Percentiles rank a stretch among this genome's conserved stretches.
phyloP scores from a whole-genome alignment of 2,329 filamentous ascomycete genomes.

The Colletotrichum paranaense region DNA sequence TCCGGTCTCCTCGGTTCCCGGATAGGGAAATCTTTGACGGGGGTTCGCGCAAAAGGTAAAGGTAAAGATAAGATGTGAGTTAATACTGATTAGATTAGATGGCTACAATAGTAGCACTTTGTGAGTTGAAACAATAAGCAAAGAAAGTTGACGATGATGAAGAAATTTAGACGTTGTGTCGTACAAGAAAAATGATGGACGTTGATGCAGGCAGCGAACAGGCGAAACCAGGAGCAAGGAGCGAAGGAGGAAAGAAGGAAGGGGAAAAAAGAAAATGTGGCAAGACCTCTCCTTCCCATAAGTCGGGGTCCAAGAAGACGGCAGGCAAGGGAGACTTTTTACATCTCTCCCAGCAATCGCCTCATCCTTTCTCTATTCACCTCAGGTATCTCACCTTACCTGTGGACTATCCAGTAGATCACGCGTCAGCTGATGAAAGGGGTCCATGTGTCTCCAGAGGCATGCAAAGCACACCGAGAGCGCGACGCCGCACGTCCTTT shows the following conservation, averaged over 20 bases:
- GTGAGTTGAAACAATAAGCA: neutral
- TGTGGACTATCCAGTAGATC: neutral
- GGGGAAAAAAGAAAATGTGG: neutral
- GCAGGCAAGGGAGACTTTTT: constrained; percentile 29
- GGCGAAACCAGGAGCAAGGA: neutral
- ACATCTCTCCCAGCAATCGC: constrained; percentile 8
- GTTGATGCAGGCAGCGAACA: neutral
- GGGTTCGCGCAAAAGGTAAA: neutral
- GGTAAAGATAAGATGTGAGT: neutral
- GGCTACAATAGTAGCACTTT: neutral
- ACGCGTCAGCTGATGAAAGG: constrained; percentile 2
- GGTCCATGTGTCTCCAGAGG: neutral
- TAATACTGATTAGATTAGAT: constrained; percentile 3
- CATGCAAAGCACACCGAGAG: constrained; percentile 13
- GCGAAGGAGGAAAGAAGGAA: constrained; percentile 9
- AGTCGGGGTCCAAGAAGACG: constrained; percentile 18
- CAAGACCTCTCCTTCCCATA: constrained; percentile 26
- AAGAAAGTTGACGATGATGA: neutral
- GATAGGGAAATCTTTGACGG: neutral
- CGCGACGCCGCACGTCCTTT: neutral
- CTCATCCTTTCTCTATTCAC: constrained; percentile 7
- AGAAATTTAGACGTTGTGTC: neutral
- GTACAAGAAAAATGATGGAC: neutral
- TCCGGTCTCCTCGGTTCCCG: neutral
- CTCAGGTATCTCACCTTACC: no score